Evolutionary conservation across 345 rosid species (phyloP).

Genomic region (Turritis glabra): DNA sequence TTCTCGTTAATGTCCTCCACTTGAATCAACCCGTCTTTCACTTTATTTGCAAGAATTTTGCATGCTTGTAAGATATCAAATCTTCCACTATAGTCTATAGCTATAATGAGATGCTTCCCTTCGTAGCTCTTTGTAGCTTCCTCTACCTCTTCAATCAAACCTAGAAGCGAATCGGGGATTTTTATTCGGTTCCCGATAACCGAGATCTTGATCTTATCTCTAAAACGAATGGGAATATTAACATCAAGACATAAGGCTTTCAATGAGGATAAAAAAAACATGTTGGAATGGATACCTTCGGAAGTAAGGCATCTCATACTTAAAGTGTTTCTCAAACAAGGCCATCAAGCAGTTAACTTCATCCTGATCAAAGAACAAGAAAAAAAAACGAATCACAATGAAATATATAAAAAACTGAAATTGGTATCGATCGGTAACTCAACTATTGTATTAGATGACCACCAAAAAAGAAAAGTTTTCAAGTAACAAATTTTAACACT

Average conservation of each 20-base stretch:
- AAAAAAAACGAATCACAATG: neutral
- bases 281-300: slow-evolving; percentile 38
- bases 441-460: neutral
- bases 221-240: slow-evolving; percentile 9
- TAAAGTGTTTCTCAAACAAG: slow-evolving; percentile 50
- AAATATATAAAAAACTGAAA: neutral
- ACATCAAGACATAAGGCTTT: neutral
- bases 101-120: slow-evolving; percentile 57
- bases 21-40: slow-evolving; percentile 46
- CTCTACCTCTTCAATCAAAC: slow-evolving; percentile 45
- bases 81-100: slow-evolving; percentile 75
- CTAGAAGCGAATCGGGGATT: slow-evolving; percentile 48
- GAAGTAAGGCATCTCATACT: slow-evolving; percentile 46
- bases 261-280: neutral
- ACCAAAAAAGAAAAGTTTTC: neutral
- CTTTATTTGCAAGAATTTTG: slow-evolving; percentile 54
- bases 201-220: slow-evolving; percentile 57
- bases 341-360: slow-evolving; percentile 69
- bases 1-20: slow-evolving; percentile 57
- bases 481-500: neutral
- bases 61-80: slow-evolving; percentile 73
- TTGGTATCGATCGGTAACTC: neutral
- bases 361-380: slow-evolving; percentile 43
- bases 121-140: slow-evolving; percentile 49
- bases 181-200: slow-evolving; percentile 59